phyloP scores from a whole-genome alignment of 805 yeast species.

The Saccharomycopsis microspora region DNA sequence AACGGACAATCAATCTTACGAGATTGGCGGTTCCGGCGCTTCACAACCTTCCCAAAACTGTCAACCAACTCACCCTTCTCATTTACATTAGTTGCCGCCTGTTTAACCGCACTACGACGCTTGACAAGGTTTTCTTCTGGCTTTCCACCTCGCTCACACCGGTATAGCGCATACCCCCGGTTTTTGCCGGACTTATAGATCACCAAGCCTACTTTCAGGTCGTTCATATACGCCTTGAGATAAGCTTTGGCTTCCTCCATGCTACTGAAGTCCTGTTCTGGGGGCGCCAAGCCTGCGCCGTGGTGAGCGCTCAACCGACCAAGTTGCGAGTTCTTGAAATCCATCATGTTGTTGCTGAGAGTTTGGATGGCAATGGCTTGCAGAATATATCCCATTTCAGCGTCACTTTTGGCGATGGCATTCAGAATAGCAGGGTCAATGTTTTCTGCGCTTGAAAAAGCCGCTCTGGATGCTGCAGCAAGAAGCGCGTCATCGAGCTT shows the following conservation, averaged over 20 bases:
- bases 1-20: constrained; percentile 14
- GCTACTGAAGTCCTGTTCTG: constrained; percentile 11
- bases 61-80: constrained; percentile 3
- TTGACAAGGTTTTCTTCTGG: constrained; percentile 14
- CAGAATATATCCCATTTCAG: constrained; percentile 1
- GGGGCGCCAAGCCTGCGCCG: constrained; percentile 3
- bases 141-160: constrained; percentile 17
- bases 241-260: constrained; percentile 16
- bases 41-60: constrained; percentile 2
- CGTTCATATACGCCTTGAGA: constrained; percentile 12
- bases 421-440: constrained; percentile 14
- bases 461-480: background rate
- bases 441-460: background rate
- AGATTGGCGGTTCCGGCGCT: constrained; percentile 11
- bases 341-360: constrained; percentile 1
- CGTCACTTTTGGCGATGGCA: background rate
- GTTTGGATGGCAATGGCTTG: constrained; percentile 9
- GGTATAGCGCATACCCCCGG: constrained; percentile 16
- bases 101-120: constrained; percentile 4
- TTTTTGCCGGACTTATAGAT: constrained; percentile 16
- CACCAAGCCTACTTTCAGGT: constrained; percentile 12
- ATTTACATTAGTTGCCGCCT: background rate
- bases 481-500: background rate
- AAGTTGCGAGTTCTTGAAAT: background rate
- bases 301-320: background rate